phyloP scores from a whole-genome alignment of 352 stramenopile genomes.

The Aphanomyces euteiches region DNA sequence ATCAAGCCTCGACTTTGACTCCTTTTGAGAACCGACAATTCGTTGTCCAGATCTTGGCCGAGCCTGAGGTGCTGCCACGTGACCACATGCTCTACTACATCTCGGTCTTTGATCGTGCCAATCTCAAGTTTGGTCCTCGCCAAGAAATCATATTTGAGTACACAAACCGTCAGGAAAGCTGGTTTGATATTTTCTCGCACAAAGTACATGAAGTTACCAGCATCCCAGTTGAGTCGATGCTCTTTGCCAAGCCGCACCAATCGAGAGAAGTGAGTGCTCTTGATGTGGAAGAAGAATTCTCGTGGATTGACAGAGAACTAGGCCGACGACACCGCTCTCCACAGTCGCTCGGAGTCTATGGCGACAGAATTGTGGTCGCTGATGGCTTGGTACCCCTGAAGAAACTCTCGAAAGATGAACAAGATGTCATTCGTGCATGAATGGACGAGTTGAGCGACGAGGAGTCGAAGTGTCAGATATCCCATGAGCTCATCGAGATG shows the following conservation, averaged over 20 bases:
- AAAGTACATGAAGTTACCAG: constrained; percentile 40
- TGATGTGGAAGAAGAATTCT: constrained; percentile 39
- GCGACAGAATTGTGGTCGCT: constrained; percentile 55
- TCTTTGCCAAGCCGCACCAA: constrained; percentile 60
- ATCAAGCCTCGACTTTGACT: constrained; percentile 58
- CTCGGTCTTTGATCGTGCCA: constrained; percentile 58
- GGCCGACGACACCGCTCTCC: not conserved
- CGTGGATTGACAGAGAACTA: not conserved
- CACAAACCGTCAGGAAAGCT: not conserved
- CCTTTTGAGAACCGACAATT: constrained; percentile 75
- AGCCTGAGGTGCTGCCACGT: constrained; percentile 45
- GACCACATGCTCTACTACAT: constrained; percentile 64
- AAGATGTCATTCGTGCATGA: constrained; percentile 45
- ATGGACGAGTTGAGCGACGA: constrained; percentile 27
- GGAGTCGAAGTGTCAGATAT: constrained; percentile 36
- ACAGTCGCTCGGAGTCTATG: not conserved
- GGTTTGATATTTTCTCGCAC: constrained; percentile 40
- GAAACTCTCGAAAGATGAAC: constrained; percentile 43
- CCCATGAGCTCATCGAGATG: constrained; percentile 80
- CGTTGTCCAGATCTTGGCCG: constrained; percentile 59
- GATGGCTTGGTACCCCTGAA: constrained; percentile 43
- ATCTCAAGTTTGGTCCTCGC: constrained; percentile 10
- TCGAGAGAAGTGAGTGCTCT: constrained; percentile 65
- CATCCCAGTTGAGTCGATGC: constrained; percentile 50
- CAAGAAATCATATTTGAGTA: constrained; percentile 46